Base-by-base conservation (phyloP, 306 rosid genomes). In the Cucurbita ficifolia region DNA sequence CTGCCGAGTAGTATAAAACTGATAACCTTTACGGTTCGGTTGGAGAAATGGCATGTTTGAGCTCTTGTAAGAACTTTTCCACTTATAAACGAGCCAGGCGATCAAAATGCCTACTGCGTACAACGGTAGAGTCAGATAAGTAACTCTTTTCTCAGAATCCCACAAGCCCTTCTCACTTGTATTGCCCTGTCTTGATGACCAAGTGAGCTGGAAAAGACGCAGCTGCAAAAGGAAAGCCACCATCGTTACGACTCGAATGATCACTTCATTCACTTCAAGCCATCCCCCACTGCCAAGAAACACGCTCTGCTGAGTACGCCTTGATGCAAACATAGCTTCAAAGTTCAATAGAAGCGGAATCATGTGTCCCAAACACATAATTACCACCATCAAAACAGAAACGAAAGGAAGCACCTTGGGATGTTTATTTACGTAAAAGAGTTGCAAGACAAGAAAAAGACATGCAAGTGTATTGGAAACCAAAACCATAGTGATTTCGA, bases 231-330 rank as follows among this genome's bases (percentile, higher is more conserved):
- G 92, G 80, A 94, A 89, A 73, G 90, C 88, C 72, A 88, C 77
- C 97, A 94, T 81, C 53, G 89, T 84, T 74, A 94, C 91, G 70
- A 90, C 74, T 83, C 97, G 84, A 76, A 89, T 86, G 13, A 86
- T 75, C 74, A 90, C 94, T 85, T 86, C 88, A 80, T 90, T 90
- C 69, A 88, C 90, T 84, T 87, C 82, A 75, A 94, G 88, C 98
- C 98, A 94, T 54, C 87, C 96, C 10, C 85, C 89, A 56, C 84
- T 84, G 75, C 90, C 84, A 58, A 89, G 81, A 80, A 94, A 88
- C 72, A 76, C 56, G 70, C 46, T 83, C 79, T 82, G 86, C 80
- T 54, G 79, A 58, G 76, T 84, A 13, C 50, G 90, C 39, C 79
- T 83, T 52, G 71, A 82, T 74, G 68, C 77, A 75, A 93, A 86